Percentiles rank a stretch among this genome's conserved stretches.
Conservation (phyloP, 352 stramenopile species). For the Globisporangium viniferum region DNA sequence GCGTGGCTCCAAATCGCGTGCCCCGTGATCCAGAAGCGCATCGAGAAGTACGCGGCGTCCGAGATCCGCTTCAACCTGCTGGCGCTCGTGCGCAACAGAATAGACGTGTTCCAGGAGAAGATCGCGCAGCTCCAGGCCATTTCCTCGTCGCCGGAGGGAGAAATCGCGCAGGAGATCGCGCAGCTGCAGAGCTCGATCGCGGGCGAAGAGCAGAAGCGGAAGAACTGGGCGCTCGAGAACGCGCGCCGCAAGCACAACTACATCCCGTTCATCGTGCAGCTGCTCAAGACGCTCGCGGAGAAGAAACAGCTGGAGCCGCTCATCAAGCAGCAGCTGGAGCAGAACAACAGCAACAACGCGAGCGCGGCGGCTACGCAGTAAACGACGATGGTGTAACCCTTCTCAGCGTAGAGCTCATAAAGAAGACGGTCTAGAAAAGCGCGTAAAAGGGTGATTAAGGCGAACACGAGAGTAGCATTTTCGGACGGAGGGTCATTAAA, state of each 20-base stretch:
- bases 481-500: not conserved
- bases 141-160: conserved; percentile 24
- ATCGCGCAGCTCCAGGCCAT: conserved; percentile 30
- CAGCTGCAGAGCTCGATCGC: conserved; percentile 55
- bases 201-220: conserved; percentile 64
- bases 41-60: conserved; percentile 84
- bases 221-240: conserved; percentile 89
- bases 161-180: conserved; percentile 29
- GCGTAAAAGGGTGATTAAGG: not conserved
- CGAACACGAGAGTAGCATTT: not conserved
- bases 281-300: conserved; percentile 91
- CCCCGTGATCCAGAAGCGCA: conserved; percentile 92
- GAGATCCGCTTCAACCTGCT: conserved; percentile 98
- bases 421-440: not conserved
- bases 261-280: conserved; percentile 92
- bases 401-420: not conserved
- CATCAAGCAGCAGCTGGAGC: conserved; percentile 62
- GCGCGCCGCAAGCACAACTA: conserved; percentile 95
- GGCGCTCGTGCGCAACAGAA: conserved; percentile 86
- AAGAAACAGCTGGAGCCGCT: conserved; percentile 84
- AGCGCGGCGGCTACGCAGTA: conserved; percentile 16
- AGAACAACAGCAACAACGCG: conserved; percentile 19
- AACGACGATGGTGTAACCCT: not conserved
- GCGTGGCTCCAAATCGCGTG: conserved; percentile 89
- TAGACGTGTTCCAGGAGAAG: conserved; percentile 51